These are phyloP conservation scores for Xylaria cubensis DNA, from an alignment of 495 filamentous ascomycete genomes.

Conservation along the genomic window DNA sequence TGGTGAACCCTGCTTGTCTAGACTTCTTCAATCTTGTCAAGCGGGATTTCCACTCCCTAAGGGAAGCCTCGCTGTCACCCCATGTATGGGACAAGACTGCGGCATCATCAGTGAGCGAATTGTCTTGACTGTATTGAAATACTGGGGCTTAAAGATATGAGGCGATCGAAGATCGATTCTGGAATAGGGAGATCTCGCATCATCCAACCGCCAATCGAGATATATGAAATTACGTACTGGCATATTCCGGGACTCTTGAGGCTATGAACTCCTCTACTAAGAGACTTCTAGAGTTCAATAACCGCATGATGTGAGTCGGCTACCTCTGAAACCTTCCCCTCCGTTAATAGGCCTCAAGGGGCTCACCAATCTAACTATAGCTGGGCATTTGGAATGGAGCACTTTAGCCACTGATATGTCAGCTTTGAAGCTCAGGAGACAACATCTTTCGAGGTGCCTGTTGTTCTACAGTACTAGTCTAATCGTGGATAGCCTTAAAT, in stretches of 20 bases:
- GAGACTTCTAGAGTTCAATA: slow-evolving; percentile 10
- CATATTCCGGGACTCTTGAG: slow-evolving; percentile 8
- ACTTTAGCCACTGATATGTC: neutral
- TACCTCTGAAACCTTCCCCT: neutral
- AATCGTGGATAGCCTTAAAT: neutral
- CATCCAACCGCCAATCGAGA: neutral
- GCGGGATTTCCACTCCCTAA: slow-evolving; percentile 21
- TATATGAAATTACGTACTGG: slow-evolving; percentile 10
- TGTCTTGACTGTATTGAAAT: neutral
- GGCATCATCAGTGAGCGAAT: neutral
- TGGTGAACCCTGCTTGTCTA: slow-evolving; percentile 24
- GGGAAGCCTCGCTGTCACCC: slow-evolving; percentile 34
- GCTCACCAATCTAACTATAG: neutral
- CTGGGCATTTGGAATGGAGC: neutral
- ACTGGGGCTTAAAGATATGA: neutral
- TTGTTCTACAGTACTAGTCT: neutral
- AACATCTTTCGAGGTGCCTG: neutral
- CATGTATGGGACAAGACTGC: slow-evolving; percentile 37
- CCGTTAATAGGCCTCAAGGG: neutral
- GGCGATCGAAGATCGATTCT: neutral
- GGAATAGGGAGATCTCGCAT: neutral
- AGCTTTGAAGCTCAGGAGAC: neutral
- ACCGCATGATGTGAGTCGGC: neutral
- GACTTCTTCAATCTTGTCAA: slow-evolving; percentile 21
- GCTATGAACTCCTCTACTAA: slow-evolving; percentile 13